These are phyloP conservation scores for Diplotaxis tenuifolia DNA, from an alignment of 345 rosid genomes.

Conservation along the genomic window DNA sequence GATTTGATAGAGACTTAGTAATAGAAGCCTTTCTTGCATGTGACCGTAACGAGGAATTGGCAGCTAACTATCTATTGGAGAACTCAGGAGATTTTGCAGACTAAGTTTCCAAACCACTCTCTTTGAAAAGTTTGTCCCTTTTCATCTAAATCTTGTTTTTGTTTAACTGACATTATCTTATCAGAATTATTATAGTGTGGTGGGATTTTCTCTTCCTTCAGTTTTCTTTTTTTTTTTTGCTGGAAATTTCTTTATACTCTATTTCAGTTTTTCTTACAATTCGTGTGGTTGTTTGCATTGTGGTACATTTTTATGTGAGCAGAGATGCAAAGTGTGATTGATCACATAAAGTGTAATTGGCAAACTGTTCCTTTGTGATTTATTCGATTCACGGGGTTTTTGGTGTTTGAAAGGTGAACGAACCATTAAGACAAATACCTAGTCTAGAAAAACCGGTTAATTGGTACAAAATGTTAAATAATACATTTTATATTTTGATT, in stretches of 20 bases:
- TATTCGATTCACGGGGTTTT: constrained; percentile 26
- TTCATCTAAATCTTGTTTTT: not conserved
- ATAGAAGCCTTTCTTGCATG: constrained; percentile 99
- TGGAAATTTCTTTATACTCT: not conserved
- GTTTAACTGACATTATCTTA: not conserved
- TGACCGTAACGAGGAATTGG: constrained; percentile 95
- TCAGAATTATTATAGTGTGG: not conserved
- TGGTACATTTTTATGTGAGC: constrained; percentile 23
- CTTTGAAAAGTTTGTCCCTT: constrained; percentile 25
- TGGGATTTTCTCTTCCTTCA: constrained; percentile 14
- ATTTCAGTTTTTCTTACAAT: constrained; percentile 14
- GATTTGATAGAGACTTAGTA: constrained; percentile 88
- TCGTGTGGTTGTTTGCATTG: not conserved
- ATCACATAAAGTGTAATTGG: constrained; percentile 30
- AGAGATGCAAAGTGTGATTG: not conserved
- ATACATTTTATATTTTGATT: not conserved
- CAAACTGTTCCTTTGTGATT: constrained; percentile 6
- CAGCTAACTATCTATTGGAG: constrained; percentile 95
- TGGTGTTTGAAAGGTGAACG: constrained; percentile 2
- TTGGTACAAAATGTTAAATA: not conserved
- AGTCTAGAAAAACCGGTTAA: not conserved
- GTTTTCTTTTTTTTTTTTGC: not conserved
- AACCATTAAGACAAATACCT: not conserved
- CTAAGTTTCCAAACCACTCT: constrained; percentile 36
- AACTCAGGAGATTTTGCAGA: constrained; percentile 93